phyloP scores from a whole-genome alignment of 2,329 filamentous ascomycete genomes.

The Epicoccum nigrum region DNA sequence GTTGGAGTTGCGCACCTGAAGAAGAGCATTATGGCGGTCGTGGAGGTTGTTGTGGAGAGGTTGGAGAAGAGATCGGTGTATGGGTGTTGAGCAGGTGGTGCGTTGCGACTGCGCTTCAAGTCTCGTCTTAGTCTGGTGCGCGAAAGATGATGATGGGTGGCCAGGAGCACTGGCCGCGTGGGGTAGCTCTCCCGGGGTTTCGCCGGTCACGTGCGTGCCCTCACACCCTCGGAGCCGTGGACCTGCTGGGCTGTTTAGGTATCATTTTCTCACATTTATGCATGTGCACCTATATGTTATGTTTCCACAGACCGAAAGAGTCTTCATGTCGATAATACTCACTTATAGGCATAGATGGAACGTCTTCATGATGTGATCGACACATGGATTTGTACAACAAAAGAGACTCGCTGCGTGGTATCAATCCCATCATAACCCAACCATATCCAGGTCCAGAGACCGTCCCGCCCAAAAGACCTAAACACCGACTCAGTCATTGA shows the following conservation, averaged over 20 bases:
- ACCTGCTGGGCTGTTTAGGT: too few relatives aligned
- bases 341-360: neutral
- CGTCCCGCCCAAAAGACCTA: constrained; percentile 4
- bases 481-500: constrained; percentile 30
- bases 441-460: neutral
- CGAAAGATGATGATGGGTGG: constrained; percentile 15
- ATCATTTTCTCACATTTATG: too few relatives aligned
- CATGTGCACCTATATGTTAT: too few relatives aligned
- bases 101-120: constrained; percentile 2
- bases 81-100: neutral
- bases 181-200: constrained; percentile 25
- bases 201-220: neutral
- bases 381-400: constrained; percentile 29
- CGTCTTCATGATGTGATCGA: constrained; percentile 22
- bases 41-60: too few relatives aligned
- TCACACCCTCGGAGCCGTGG: neutral
- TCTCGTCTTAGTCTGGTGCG: constrained; percentile 5
- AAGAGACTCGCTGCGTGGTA: constrained; percentile 39
- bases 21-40: constrained; percentile 54
- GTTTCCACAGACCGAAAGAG: too few relatives aligned
- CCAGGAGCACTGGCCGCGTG: constrained; percentile 20
- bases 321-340: neutral
- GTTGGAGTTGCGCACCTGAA: constrained; percentile 52
- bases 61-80: neutral
- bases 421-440: constrained; percentile 28